These are phyloP conservation scores for Coemansia sp. DNA, from an alignment of 192 early-diverging fungal species.

Conservation along the genomic window DNA sequence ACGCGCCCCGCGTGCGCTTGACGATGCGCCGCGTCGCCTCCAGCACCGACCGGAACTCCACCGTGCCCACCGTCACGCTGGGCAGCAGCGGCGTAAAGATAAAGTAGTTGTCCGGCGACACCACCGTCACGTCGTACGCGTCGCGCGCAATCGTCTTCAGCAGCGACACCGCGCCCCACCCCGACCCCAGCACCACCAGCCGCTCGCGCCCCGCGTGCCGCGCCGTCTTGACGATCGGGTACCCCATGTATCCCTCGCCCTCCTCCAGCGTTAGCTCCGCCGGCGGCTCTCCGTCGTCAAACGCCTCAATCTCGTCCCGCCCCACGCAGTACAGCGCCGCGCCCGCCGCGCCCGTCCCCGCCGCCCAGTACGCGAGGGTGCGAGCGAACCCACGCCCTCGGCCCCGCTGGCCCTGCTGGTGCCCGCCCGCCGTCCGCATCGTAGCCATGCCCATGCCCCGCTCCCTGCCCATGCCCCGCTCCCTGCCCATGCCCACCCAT, in stretches of 20 bases:
- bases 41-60: slow-evolving; percentile 83
- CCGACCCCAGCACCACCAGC: slow-evolving; percentile 49
- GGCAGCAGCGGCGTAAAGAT: slow-evolving; percentile 72
- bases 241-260: slow-evolving; percentile 8
- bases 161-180: slow-evolving; percentile 54
- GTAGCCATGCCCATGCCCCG: background rate
- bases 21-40: slow-evolving; percentile 83
- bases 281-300: slow-evolving; percentile 37
- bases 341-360: slow-evolving; percentile 10
- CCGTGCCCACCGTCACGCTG: slow-evolving; percentile 79
- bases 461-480: too few relatives aligned
- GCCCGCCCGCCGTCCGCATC: background rate
- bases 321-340: slow-evolving; percentile 15
- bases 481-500: too few relatives aligned
- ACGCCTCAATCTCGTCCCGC: slow-evolving; percentile 37
- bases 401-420: background rate
- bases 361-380: slow-evolving; percentile 18
- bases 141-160: slow-evolving; percentile 68
- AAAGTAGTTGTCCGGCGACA: slow-evolving; percentile 89
- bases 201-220: slow-evolving; percentile 23
- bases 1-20: slow-evolving; percentile 74
- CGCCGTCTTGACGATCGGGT: slow-evolving; percentile 23
- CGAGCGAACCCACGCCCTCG: slow-evolving; percentile 19
- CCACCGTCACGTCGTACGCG: slow-evolving; percentile 70
- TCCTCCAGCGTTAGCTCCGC: slow-evolving; percentile 19